phyloP scores from a whole-genome alignment of 2,329 filamentous ascomycete species.

The Fusarium phyllophilum region DNA sequence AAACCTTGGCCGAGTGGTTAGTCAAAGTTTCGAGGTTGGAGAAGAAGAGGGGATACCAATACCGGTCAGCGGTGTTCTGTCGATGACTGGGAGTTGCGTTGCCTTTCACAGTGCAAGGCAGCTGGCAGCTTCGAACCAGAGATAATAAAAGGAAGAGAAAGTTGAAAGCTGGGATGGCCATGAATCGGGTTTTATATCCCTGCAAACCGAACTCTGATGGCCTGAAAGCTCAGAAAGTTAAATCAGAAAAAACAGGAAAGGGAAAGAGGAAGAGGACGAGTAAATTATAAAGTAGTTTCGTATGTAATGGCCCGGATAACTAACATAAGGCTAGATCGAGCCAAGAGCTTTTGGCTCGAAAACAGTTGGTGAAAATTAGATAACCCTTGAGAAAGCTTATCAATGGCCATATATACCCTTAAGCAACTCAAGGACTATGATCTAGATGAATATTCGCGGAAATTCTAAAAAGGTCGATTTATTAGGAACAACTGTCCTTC shows the following conservation, averaged over 20 bases:
- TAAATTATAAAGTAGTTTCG: no score
- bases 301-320: no score
- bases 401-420: background rate
- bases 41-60: background rate
- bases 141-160: background rate
- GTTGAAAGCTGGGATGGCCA: background rate
- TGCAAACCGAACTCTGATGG: no score
- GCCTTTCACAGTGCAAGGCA: background rate
- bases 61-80: background rate
- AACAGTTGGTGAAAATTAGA: background rate
- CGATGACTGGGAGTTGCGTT: background rate
- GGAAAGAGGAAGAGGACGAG: no score
- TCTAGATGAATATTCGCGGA: background rate
- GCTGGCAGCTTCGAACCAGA: background rate
- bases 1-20: background rate
- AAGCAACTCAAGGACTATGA: background rate
- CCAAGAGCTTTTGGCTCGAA: background rate
- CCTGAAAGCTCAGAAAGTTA: background rate
- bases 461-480: background rate
- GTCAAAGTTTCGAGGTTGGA: background rate
- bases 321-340: background rate
- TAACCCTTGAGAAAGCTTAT: background rate
- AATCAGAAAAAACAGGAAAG: no score
- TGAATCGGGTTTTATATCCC: background rate
- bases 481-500: no score